Conservation (phyloP, 768 basidiomycete species). For the Sarcomyxa edulis region DNA sequence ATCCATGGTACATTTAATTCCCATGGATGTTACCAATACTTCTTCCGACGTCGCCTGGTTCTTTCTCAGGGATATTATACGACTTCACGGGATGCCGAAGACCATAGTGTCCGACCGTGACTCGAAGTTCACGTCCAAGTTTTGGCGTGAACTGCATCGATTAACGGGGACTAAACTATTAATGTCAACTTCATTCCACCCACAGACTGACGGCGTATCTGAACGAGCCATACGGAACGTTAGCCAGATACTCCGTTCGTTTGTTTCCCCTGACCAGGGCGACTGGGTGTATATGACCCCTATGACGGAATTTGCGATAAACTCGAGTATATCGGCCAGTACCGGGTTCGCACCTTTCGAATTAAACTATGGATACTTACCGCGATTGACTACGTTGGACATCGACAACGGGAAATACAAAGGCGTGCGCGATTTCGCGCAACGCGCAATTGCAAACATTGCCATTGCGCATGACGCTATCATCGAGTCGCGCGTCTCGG, state of each 20-base stretch:
- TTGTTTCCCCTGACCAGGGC: constrained; percentile 19
- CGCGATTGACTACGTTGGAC: not conserved
- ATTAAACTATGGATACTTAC: constrained; percentile 13
- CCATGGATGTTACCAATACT: constrained; percentile 15
- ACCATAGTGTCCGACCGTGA: constrained; percentile 27
- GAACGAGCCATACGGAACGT: constrained; percentile 22
- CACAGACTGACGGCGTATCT: constrained; percentile 31
- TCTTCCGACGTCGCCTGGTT: constrained; percentile 24
- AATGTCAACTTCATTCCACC: constrained; percentile 35
- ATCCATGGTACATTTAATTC: constrained; percentile 28
- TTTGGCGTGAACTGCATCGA: constrained; percentile 23
- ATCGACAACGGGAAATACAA: too few species aligned
- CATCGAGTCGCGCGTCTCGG: constrained; percentile 22
- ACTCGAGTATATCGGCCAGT: constrained; percentile 16
- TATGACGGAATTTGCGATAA: constrained; percentile 34
- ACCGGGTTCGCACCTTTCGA: constrained; percentile 31
- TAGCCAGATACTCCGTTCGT: constrained; percentile 22
- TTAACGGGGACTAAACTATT: constrained; percentile 22
- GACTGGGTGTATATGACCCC: constrained; percentile 26
- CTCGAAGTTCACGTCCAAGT: constrained; percentile 28
- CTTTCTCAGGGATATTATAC: constrained; percentile 20
- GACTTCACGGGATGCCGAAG: constrained; percentile 22
- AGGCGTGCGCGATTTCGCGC: too few species aligned
- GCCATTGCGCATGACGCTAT: constrained; percentile 32
- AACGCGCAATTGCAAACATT: too few species aligned